These are phyloP conservation scores for Trichoderma asperellum DNA, from an alignment of 2,329 filamentous ascomycete species.

Conservation along the genomic window DNA sequence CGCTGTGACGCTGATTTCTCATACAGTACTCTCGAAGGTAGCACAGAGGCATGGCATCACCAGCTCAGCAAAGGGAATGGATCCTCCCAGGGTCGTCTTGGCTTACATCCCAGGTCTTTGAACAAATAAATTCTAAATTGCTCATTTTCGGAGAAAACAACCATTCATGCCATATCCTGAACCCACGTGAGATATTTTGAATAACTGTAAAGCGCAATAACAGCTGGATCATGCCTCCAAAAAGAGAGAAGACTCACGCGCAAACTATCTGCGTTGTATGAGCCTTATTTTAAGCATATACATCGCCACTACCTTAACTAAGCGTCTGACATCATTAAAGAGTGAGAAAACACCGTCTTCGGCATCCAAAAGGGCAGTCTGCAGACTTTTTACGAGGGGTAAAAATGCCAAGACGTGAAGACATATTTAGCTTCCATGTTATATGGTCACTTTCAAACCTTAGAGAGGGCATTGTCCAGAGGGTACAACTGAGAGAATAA, in stretches of 20 bases:
- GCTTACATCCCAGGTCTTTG: neutral
- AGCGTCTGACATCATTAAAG: neutral
- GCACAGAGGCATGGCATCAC: neutral
- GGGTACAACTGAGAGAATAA: neutral
- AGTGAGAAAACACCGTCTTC: neutral
- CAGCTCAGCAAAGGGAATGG: neutral
- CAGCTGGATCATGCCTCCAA: neutral
- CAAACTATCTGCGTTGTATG: neutral
- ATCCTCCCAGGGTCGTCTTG: neutral
- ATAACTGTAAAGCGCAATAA: neutral
- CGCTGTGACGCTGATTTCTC: no score
- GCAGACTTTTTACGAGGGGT: neutral
- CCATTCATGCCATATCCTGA: neutral
- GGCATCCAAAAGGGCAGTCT: conserved; percentile 5
- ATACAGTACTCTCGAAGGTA: no score
- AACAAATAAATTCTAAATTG: neutral
- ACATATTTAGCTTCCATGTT: neutral
- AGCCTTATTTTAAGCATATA: conserved; percentile 18
- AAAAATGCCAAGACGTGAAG: conserved; percentile 6
- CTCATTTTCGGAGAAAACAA: neutral
- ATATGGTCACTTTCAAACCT: neutral
- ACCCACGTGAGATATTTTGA: neutral
- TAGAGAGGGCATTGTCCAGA: neutral
- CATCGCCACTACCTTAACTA: neutral
- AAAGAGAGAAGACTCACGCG: neutral